Percentiles rank a stretch among this genome's conserved stretches.
Evolutionary conservation across 1,284 basidiomycete genomes (phyloP).

Genomic region (Sphaerobolus stellatus): DNA sequence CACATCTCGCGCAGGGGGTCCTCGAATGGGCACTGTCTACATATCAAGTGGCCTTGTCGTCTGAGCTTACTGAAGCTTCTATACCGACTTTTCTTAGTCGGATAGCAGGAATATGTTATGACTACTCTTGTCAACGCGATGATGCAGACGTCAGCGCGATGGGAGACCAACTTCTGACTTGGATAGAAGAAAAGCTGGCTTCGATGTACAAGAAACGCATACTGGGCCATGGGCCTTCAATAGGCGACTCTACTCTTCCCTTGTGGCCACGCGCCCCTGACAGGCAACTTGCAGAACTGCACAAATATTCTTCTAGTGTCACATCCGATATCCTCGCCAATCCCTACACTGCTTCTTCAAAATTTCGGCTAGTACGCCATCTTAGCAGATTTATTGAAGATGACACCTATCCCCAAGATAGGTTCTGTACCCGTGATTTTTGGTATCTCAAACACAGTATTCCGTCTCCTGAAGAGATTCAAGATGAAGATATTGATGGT

Average conservation of each 20-base stretch:
- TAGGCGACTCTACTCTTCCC: conserved; percentile 58
- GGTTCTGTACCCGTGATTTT: conserved; percentile 64
- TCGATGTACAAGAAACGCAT: conserved; percentile 42
- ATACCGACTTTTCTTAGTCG: conserved; percentile 68
- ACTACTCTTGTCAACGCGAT: conserved; percentile 39
- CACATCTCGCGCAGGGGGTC: conserved; percentile 67
- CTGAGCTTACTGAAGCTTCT: conserved; percentile 37
- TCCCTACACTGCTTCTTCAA: conserved; percentile 58
- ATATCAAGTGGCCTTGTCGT: too few species aligned
- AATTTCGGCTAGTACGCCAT: conserved; percentile 71
- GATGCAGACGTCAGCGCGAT: conserved; percentile 32
- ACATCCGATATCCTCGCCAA: conserved; percentile 50
- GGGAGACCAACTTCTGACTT: conserved; percentile 52
- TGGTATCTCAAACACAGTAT: conserved; percentile 82
- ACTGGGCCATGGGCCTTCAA: conserved; percentile 34
- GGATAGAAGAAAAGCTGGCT: conserved; percentile 60
- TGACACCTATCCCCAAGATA: conserved; percentile 37
- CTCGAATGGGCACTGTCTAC: conserved; percentile 72
- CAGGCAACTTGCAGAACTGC: conserved; percentile 14
- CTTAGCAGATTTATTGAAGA: conserved; percentile 48
- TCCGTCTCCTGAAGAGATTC: conserved; percentile 48
- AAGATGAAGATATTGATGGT: conserved; percentile 65
- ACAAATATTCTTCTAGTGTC: neutral
- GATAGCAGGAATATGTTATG: conserved; percentile 58
- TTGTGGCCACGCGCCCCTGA: conserved; percentile 70